Conservation (phyloP, 371 early-diverging fungal species). For the Dinochytrium kinnereticum region DNA sequence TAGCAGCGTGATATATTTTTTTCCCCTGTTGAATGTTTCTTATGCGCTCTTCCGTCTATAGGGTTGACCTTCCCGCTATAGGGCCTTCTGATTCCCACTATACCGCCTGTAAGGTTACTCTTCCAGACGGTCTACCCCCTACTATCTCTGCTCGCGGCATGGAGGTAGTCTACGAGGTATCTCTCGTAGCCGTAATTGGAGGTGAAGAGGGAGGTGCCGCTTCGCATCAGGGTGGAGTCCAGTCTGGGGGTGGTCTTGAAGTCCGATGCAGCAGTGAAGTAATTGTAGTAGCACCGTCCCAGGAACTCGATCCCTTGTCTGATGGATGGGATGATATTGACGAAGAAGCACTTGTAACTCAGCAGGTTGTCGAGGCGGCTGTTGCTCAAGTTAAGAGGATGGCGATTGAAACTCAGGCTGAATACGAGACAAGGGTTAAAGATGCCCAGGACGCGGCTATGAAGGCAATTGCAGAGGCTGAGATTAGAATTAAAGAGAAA, state of each 20-base stretch:
- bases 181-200: slow-evolving; percentile 14
- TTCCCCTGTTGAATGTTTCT: no score
- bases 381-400: slow-evolving; percentile 22
- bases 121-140: slow-evolving; percentile 17
- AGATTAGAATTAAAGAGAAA: slow-evolving; percentile 18
- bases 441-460: slow-evolving; percentile 12
- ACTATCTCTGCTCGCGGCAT: slow-evolving; percentile 13
- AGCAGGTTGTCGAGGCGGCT: slow-evolving; percentile 20
- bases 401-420: slow-evolving; percentile 27
- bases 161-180: slow-evolving; percentile 16
- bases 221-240: neutral
- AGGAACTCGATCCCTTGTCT: neutral
- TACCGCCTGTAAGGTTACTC: slow-evolving; percentile 2
- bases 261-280: slow-evolving; percentile 17
- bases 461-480: slow-evolving; percentile 13
- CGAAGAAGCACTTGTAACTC: slow-evolving; percentile 13
- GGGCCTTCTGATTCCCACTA: neutral
- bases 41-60: no score
- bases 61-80: slow-evolving; percentile 2
- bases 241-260: neutral
- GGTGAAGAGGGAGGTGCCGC: slow-evolving; percentile 7
- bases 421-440: slow-evolving; percentile 16
- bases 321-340: slow-evolving; percentile 16
- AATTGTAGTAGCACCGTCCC: neutral
- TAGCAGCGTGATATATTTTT: no score